These are phyloP conservation scores for Oehlia diaphana DNA, from an alignment of 192 early-diverging fungal genomes.

Conservation along the genomic window DNA sequence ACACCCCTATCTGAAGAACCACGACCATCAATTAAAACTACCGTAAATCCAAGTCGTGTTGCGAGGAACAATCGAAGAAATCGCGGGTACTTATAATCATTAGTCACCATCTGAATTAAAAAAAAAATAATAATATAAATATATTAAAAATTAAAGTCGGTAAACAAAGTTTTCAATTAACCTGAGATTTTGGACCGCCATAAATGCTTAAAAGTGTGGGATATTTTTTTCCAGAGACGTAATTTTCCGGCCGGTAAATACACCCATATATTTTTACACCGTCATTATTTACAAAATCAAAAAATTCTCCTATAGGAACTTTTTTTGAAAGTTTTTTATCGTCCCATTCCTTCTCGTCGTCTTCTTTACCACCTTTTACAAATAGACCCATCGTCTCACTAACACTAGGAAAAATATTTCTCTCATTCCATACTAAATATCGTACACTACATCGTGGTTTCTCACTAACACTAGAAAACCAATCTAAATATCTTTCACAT, in stretches of 20 bases:
- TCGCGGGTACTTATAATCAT: constrained; percentile 68
- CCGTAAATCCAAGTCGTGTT: constrained; percentile 49
- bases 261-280: constrained; percentile 57
- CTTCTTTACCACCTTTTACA: background rate
- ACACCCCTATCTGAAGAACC: constrained; percentile 66
- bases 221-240: constrained; percentile 49
- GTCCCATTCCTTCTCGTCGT: constrained; percentile 18
- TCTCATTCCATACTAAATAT: constrained; percentile 39
- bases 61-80: constrained; percentile 60
- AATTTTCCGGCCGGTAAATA: constrained; percentile 54
- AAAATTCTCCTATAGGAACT: constrained; percentile 49
- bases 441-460: constrained; percentile 43
- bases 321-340: constrained; percentile 4
- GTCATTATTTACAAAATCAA: constrained; percentile 53
- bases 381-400: background rate
- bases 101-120: constrained; percentile 54
- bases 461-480: constrained; percentile 47
- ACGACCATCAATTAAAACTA: constrained; percentile 66
- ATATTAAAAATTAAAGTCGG: background rate
- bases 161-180: background rate
- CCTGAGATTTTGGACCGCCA: constrained; percentile 71
- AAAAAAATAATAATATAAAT: background rate
- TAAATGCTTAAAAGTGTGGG: constrained; percentile 69
- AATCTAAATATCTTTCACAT: constrained; percentile 46
- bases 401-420: constrained; percentile 18